phyloP scores from a whole-genome alignment of 768 basidiomycete species.

The Dentipellis sp. region DNA sequence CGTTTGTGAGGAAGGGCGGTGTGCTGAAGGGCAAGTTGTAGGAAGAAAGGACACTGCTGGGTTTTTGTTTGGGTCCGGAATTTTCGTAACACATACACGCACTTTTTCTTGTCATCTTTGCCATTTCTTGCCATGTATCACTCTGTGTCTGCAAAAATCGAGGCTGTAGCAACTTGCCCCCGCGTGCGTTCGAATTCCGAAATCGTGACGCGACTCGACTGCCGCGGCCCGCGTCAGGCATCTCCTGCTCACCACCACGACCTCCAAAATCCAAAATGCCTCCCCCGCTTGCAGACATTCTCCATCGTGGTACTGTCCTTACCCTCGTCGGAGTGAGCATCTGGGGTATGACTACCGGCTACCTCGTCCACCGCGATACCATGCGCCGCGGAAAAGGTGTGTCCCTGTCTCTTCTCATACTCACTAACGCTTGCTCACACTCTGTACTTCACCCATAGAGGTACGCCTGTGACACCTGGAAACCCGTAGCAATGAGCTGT shows the following conservation, averaged over 20 bases:
- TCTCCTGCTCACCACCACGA: too few species aligned
- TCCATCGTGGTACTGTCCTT: constrained; percentile 48
- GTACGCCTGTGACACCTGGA: background rate
- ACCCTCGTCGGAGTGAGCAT: constrained; percentile 42
- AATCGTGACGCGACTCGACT: too few species aligned
- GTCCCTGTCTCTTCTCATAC: constrained; percentile 12
- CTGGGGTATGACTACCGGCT: constrained; percentile 44
- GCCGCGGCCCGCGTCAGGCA: too few species aligned
- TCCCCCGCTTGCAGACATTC: constrained; percentile 28
- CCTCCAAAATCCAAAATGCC: background rate
- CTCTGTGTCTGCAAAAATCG: too few species aligned
- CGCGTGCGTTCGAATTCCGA: too few species aligned
- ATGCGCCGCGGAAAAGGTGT: constrained; percentile 47
- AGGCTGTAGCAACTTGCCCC: too few species aligned
- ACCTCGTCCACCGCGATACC: constrained; percentile 44
- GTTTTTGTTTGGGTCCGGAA: too few species aligned
- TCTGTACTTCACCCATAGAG: background rate
- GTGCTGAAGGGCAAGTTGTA: constrained; percentile 31
- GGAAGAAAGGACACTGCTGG: background rate
- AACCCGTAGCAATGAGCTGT: background rate
- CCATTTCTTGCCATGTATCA: too few species aligned
- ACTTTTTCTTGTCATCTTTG: too few species aligned
- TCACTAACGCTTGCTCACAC: background rate
- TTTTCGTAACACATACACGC: too few species aligned
- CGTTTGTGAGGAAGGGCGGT: constrained; percentile 46